Evolutionary conservation across 805 yeast species (phyloP).

Genomic region (Komagataella mondaviorum): DNA sequence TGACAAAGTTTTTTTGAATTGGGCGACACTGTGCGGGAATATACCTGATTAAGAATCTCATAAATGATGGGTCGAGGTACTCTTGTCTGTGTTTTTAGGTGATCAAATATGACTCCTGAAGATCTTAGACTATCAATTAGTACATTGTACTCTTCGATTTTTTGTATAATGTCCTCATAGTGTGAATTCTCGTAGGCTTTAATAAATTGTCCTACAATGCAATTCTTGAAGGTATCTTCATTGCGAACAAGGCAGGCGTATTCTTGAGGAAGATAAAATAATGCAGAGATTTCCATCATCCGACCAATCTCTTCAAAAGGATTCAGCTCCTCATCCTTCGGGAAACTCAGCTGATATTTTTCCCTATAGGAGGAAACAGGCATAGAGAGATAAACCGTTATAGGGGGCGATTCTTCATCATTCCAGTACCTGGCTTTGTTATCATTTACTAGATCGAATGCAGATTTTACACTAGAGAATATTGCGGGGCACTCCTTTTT

Average conservation of each 20-base stretch:
- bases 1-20: constrained; percentile 45
- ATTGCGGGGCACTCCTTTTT: not conserved
- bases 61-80: constrained; percentile 36
- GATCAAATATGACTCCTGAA: constrained; percentile 2
- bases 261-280: constrained; percentile 24
- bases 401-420: constrained; percentile 12
- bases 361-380: constrained; percentile 36
- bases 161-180: constrained; percentile 12
- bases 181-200: constrained; percentile 18
- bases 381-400: constrained; percentile 15
- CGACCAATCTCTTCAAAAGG: constrained; percentile 52
- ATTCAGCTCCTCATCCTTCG: constrained; percentile 43
- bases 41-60: constrained; percentile 59
- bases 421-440: constrained; percentile 1
- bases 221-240: constrained; percentile 18
- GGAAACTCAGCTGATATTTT: constrained; percentile 30
- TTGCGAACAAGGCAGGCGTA: constrained; percentile 19
- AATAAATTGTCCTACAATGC: constrained; percentile 25
- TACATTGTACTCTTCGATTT: constrained; percentile 30
- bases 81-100: constrained; percentile 6
- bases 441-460: not conserved
- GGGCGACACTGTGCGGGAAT: constrained; percentile 70
- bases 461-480: not conserved
- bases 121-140: constrained; percentile 19
- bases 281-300: constrained; percentile 28